These are phyloP conservation scores for Rhodotorula babjevae DNA, from an alignment of 768 basidiomycete genomes.

Conservation along the genomic window DNA sequence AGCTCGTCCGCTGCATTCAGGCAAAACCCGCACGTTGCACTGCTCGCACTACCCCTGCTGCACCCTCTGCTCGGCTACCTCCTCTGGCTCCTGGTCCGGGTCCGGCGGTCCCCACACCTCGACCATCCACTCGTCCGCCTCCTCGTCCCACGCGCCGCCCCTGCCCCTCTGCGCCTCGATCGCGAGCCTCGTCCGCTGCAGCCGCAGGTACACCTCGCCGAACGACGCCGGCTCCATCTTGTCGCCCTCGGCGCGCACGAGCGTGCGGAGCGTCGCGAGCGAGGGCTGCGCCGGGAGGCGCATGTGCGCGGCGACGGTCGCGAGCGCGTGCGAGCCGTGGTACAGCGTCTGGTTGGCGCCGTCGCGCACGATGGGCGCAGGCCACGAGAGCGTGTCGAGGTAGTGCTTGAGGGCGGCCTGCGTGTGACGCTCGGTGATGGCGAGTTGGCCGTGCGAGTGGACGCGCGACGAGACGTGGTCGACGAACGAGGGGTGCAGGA, in stretches of 20 bases:
- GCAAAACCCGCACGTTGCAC: no score
- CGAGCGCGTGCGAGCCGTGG: neutral
- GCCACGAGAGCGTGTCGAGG: neutral
- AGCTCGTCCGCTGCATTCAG: no score
- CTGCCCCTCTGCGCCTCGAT: neutral
- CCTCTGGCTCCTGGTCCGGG: no score
- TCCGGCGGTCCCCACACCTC: neutral
- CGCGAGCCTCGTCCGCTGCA: constrained; percentile 3
- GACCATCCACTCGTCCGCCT: constrained; percentile 1
- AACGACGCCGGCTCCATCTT: neutral
- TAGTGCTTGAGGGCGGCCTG: neutral
- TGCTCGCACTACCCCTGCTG: neutral
- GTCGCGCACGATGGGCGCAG: neutral
- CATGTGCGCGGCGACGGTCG: neutral
- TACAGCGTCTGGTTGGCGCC: neutral
- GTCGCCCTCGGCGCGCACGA: neutral
- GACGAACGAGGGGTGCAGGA: constrained; percentile 26
- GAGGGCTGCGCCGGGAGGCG: constrained; percentile 3
- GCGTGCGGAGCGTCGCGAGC: neutral
- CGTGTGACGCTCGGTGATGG: no score
- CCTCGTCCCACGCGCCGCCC: constrained; percentile 1
- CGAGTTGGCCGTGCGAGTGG: neutral
- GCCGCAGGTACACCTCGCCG: neutral
- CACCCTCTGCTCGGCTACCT: no score
- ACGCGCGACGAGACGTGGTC: constrained; percentile 14